Evolutionary conservation across 306 rosid genomes (phyloP).

Genomic region (Rosa chinensis): DNA sequence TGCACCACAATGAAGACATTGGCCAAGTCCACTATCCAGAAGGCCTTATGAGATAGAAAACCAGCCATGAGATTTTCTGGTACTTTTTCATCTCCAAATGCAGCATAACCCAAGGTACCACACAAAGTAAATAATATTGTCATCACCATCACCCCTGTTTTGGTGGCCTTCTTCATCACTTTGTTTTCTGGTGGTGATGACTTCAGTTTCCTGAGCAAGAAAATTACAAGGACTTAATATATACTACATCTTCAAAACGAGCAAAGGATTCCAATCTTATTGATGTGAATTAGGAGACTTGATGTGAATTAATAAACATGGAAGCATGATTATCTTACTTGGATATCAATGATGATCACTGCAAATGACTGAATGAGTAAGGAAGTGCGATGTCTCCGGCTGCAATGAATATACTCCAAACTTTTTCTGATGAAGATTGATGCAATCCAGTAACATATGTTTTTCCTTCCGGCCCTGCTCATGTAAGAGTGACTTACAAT

Average conservation of each 20-base stretch:
- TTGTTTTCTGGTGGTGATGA: not conserved
- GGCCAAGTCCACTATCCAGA: not conserved
- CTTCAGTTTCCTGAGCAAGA: not conserved
- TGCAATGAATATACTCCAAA: not conserved
- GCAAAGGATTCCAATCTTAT: too few species aligned
- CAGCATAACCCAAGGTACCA: not conserved
- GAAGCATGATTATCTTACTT: too few species aligned
- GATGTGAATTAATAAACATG: too few species aligned
- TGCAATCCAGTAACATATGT: not conserved
- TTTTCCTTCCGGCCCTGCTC: not conserved
- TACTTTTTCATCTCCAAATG: not conserved
- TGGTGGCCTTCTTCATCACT: not conserved
- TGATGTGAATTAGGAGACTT: too few species aligned
- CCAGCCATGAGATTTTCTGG: not conserved
- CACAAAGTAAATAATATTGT: not conserved
- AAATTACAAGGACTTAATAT: too few species aligned
- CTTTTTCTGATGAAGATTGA: not conserved
- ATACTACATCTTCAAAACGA: too few species aligned
- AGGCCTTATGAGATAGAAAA: not conserved
- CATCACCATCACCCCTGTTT: not conserved
- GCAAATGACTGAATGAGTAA: too few species aligned
- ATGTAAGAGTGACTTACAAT: too few species aligned
- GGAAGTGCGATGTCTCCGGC: not conserved
- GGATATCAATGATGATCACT: too few species aligned
- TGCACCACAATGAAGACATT: not conserved